Base-by-base conservation (phyloP, 2,329 filamentous ascomycete species). In the Lizonia empirigonia region DNA sequence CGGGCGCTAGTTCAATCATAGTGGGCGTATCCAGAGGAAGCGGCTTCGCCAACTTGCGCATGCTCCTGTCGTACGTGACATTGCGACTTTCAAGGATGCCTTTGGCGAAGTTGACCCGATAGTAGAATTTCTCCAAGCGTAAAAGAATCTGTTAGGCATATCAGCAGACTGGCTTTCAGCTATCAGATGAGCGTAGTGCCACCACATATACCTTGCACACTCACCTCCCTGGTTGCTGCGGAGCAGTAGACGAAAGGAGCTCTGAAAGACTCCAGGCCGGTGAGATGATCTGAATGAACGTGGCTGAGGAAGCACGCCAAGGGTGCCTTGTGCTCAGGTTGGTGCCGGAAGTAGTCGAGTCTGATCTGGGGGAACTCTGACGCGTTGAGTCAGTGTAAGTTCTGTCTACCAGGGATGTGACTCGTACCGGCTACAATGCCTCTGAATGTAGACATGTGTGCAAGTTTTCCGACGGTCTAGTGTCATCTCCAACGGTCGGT, bases 221-320 rank as follows among this genome's bases (percentile, higher is more conserved):
- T 5, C 35, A 80, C 85, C 71, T 91, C 87, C 57, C 84, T 83
- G 0, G 92, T 97, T 0, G 90, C 89, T 0, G 88, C 81, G 1
- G 92, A 96, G 75, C 91, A 97, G 73, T 96, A 97, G 16, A 97
- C 84, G 65, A 96, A 96, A 0, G 90, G 89, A 22, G 89, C 85
- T 36, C 85, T 83, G 45, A 92, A 80, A 10, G 80, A 83, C 62
- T 96, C 91, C 1, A 97, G 80, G 0, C 93, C 92, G 27, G 82
- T 81, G 1, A 97, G 81, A 73, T 97, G 93, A 64, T 97, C 92
- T 58, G 88, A 95, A 69, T 97, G 93, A 2, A 95, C 85, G 81
- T 97, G 93, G 72, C 89, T 95, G 20, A 97, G 79, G 68, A 97
- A 96, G 70, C 88, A 94, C 13, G 89, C 91, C 47, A 94, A 74